Evolutionary conservation across 2,329 filamentous ascomycete genomes (phyloP).

Genomic region (Fusarium sp.): DNA sequence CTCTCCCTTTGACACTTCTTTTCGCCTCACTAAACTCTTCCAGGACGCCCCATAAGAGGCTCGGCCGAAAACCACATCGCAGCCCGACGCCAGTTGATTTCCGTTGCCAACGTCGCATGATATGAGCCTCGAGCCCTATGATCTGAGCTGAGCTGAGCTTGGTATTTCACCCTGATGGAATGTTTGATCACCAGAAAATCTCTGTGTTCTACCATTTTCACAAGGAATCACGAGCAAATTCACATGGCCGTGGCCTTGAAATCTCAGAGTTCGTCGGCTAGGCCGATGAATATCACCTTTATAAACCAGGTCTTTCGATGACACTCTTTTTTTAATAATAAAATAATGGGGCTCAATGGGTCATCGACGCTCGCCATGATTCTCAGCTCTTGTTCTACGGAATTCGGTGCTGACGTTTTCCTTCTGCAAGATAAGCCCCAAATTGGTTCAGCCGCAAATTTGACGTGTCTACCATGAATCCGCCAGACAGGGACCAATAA

Average conservation of each 20-base stretch:
- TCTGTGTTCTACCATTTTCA: not conserved
- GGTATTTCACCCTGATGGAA: not conserved
- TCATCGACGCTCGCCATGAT: not conserved
- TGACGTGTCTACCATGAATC: not conserved
- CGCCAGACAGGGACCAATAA: not conserved
- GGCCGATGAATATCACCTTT: constrained; percentile 13
- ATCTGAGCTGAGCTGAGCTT: not conserved
- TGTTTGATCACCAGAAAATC: not conserved
- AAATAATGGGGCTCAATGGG: constrained; percentile 13
- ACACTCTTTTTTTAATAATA: not conserved
- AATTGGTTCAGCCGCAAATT: constrained; percentile 16
- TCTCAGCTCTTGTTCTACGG: constrained; percentile 1
- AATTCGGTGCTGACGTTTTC: constrained; percentile 18
- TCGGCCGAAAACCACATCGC: constrained; percentile 21
- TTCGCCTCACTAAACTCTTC: constrained; percentile 19
- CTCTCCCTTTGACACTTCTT: not conserved
- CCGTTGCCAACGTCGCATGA: not conserved
- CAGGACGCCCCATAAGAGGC: constrained; percentile 6
- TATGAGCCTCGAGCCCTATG: not conserved
- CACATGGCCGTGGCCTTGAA: not conserved
- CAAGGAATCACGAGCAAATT: not conserved
- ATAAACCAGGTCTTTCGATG: constrained; percentile 14
- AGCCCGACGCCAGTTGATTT: not conserved
- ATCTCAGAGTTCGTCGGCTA: constrained; percentile 6
- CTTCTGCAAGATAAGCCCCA: constrained; percentile 17